Percentiles rank a stretch among this genome's conserved stretches.
These are phyloP conservation scores for Kickxella alabastrina DNA, from an alignment of 192 early-diverging fungal genomes.

Conservation along the genomic window DNA sequence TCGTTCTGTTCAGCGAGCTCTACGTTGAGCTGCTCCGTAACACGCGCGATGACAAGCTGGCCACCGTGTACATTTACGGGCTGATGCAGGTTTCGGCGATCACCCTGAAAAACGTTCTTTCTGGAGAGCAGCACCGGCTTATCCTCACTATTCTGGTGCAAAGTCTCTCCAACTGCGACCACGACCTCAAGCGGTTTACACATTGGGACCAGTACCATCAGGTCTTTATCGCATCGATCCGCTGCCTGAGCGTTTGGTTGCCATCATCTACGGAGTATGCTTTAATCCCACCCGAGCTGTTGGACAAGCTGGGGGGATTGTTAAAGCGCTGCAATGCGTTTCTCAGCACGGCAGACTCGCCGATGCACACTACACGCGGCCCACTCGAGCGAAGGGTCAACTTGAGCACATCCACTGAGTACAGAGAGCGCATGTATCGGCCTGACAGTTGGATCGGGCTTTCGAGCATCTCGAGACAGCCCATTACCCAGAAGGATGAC, in stretches of 20 bases:
- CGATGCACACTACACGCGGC: neutral
- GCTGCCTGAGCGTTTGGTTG: constrained; percentile 35
- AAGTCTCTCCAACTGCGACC: constrained; percentile 25
- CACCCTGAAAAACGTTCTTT: constrained; percentile 14
- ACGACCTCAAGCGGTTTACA: constrained; percentile 13
- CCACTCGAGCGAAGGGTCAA: constrained; percentile 20
- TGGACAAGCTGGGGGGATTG: constrained; percentile 12
- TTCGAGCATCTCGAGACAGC: too few relatives aligned
- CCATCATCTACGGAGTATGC: constrained; percentile 4
- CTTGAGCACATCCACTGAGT: constrained; percentile 14
- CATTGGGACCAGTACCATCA: constrained; percentile 45
- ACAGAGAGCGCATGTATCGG: neutral
- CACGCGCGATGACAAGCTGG: constrained; percentile 15
- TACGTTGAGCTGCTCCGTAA: constrained; percentile 20
- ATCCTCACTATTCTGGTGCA: constrained; percentile 13
- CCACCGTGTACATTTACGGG: constrained; percentile 25
- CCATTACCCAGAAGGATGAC: too few relatives aligned
- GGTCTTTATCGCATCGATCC: constrained; percentile 39
- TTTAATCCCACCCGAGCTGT: neutral
- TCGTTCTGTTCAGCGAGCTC: constrained; percentile 20
- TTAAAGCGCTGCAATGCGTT: constrained; percentile 30
- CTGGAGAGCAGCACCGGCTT: neutral
- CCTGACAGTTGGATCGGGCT: neutral
- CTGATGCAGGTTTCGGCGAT: constrained; percentile 24
- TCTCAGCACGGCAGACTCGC: constrained; percentile 1